These are phyloP conservation scores for Fusarium cicatricum DNA, from an alignment of 2,329 filamentous ascomycete species.

Conservation along the genomic window DNA sequence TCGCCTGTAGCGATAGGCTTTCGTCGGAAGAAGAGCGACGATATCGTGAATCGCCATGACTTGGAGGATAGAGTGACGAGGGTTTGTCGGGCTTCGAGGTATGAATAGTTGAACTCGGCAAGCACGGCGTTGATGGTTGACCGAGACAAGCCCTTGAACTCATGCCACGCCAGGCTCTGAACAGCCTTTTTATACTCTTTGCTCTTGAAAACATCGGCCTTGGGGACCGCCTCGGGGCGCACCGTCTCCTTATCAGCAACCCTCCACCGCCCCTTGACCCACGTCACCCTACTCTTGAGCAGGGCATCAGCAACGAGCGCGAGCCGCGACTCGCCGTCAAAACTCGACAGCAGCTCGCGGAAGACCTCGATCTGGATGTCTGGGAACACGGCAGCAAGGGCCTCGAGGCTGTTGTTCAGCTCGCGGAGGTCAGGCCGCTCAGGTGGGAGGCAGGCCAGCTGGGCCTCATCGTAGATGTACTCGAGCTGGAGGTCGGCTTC, in stretches of 20 bases:
- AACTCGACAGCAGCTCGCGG: conserved; percentile 78
- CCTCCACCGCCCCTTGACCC: conserved; percentile 74
- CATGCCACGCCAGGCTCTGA: conserved; percentile 71
- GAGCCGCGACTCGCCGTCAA: conserved; percentile 78
- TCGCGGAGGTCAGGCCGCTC: conserved; percentile 71
- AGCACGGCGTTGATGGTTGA: conserved; percentile 81
- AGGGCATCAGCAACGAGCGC: conserved; percentile 80
- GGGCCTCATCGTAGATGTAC: conserved; percentile 64
- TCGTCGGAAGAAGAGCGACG: conserved; percentile 73
- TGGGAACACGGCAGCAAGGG: conserved; percentile 77
- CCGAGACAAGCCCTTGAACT: conserved; percentile 78
- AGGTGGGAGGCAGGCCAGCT: conserved; percentile 57
- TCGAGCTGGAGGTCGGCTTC: conserved; percentile 47
- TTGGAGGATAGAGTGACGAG: conserved; percentile 74
- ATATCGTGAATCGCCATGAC: conserved; percentile 80
- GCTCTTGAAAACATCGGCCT: conserved; percentile 73
- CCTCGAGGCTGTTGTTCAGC: conserved; percentile 74
- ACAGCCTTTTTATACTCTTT: conserved; percentile 74
- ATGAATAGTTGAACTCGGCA: conserved; percentile 82
- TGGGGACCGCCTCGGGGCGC: conserved; percentile 54
- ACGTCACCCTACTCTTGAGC: conserved; percentile 74
- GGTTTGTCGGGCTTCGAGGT: conserved; percentile 74
- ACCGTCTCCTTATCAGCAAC: conserved; percentile 50
- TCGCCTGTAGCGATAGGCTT: conserved; percentile 63
- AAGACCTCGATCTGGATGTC: conserved; percentile 85